A percentile compares a stretch with the other conserved stretches of the same genome.
These are phyloP conservation scores for Hamigera avellanea DNA, from an alignment of 495 filamentous ascomycete genomes.

Conservation along the genomic window DNA sequence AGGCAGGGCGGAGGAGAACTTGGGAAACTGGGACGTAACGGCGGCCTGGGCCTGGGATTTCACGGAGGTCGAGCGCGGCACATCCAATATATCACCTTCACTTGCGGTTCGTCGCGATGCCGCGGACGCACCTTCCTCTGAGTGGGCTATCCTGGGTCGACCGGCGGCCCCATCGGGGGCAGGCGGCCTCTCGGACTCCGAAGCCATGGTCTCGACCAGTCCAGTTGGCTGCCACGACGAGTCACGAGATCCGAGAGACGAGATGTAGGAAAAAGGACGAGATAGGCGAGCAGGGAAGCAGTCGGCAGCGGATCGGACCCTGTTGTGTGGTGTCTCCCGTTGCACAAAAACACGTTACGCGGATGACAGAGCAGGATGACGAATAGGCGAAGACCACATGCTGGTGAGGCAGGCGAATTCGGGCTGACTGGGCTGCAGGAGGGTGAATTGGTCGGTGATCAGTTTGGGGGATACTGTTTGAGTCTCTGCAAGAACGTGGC, in stretches of 20 bases:
- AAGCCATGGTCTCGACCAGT: constrained; percentile 29
- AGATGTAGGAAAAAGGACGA: constrained; percentile 15
- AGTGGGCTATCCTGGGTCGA: constrained; percentile 20
- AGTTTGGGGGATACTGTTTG: too few relatives aligned
- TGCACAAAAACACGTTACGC: constrained; percentile 30
- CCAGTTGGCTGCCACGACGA: constrained; percentile 22
- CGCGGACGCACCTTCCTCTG: constrained; percentile 16
- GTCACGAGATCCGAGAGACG: constrained; percentile 29
- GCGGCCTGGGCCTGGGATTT: constrained; percentile 18
- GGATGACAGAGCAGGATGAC: constrained; percentile 17
- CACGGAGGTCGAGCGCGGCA: constrained; percentile 15
- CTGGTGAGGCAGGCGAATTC: constrained; percentile 11
- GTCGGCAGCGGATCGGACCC: not conserved
- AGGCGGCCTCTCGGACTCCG: constrained; percentile 36
- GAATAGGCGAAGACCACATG: constrained; percentile 35
- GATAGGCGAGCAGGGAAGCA: constrained; percentile 6
- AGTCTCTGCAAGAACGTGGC: not conserved
- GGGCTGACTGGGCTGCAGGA: constrained; percentile 4
- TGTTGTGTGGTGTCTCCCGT: constrained; percentile 6
- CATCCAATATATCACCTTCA: constrained; percentile 22
- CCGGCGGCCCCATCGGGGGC: constrained; percentile 23
- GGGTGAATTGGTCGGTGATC: constrained; percentile 1
- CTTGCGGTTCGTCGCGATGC: constrained; percentile 17
- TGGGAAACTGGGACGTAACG: constrained; percentile 24
- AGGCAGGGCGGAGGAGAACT: constrained; percentile 21